Percentiles rank a stretch among this genome's conserved stretches.
Conservation (phyloP, 2,329 filamentous ascomycete genomes). For the Aspergillus nomiae region DNA sequence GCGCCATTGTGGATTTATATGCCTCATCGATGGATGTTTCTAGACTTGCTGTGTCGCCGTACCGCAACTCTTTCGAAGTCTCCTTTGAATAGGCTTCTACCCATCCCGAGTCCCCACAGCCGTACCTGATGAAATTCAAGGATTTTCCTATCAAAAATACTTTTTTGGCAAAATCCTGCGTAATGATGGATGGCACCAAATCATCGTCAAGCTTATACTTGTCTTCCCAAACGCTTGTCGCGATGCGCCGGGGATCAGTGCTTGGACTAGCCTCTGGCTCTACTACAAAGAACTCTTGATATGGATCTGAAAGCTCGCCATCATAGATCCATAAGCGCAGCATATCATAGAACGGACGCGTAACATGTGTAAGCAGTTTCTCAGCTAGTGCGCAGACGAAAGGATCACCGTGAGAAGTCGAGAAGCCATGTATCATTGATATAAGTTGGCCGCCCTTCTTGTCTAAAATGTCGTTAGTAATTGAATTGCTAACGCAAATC, state of each 20-base stretch:
- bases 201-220: slow-evolving; percentile 84
- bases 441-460: slow-evolving; percentile 90
- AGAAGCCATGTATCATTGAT: slow-evolving; percentile 89
- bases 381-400: slow-evolving; percentile 94
- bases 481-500: background rate
- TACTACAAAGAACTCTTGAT: slow-evolving; percentile 90
- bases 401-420: slow-evolving; percentile 90
- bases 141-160: slow-evolving; percentile 98
- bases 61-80: slow-evolving; percentile 85
- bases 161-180: slow-evolving; percentile 89
- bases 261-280: slow-evolving; percentile 68
- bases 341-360: slow-evolving; percentile 94
- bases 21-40: slow-evolving; percentile 95
- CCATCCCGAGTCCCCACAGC: slow-evolving; percentile 91
- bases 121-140: slow-evolving; percentile 95
- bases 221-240: slow-evolving; percentile 95
- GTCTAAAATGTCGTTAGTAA: slow-evolving; percentile 32
- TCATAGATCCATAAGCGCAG: slow-evolving; percentile 97
- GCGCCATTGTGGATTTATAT: slow-evolving; percentile 97
- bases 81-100: slow-evolving; percentile 93
- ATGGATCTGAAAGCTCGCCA: slow-evolving; percentile 95
- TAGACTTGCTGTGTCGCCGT: slow-evolving; percentile 88
- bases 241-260: slow-evolving; percentile 52
- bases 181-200: slow-evolving; percentile 93
- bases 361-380: slow-evolving; percentile 80